Evolutionary conservation across 257 asterid genomes (phyloP).

Genomic region (Nicotiana sylvestris): DNA sequence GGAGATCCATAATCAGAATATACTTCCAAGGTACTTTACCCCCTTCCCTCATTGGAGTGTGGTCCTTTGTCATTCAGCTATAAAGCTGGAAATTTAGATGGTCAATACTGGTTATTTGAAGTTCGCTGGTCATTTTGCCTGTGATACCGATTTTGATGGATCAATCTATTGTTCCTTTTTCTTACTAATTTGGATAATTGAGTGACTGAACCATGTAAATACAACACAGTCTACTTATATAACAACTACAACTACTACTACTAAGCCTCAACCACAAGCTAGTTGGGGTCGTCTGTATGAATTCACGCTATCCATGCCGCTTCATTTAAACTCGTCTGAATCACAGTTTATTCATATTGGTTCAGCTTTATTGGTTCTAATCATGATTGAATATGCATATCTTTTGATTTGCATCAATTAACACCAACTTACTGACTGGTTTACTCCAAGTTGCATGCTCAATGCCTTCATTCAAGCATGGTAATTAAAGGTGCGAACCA

Average conservation of each 20-base stretch:
- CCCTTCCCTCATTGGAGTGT: neutral
- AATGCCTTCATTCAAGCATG: neutral
- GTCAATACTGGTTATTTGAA: neutral
- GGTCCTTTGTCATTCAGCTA: conserved; percentile 9
- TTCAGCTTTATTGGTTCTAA: too few species aligned
- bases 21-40: conserved; percentile 70
- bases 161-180: neutral
- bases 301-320: neutral
- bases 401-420: too few species aligned
- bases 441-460: neutral
- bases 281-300: neutral
- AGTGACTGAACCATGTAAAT: too few species aligned
- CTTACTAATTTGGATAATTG: neutral
- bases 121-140: neutral
- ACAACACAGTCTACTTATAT: neutral
- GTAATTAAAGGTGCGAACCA: neutral
- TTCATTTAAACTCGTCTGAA: neutral
- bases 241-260: neutral
- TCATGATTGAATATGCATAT: too few species aligned
- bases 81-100: neutral
- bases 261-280: neutral
- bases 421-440: neutral
- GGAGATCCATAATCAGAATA: conserved; percentile 65
- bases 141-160: neutral
- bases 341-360: neutral